A percentile compares a stretch with the other conserved stretches of the same genome.
Conservation (phyloP, 2,329 filamentous ascomycete genomes). For the Aaosphaeria pasadenensis region DNA sequence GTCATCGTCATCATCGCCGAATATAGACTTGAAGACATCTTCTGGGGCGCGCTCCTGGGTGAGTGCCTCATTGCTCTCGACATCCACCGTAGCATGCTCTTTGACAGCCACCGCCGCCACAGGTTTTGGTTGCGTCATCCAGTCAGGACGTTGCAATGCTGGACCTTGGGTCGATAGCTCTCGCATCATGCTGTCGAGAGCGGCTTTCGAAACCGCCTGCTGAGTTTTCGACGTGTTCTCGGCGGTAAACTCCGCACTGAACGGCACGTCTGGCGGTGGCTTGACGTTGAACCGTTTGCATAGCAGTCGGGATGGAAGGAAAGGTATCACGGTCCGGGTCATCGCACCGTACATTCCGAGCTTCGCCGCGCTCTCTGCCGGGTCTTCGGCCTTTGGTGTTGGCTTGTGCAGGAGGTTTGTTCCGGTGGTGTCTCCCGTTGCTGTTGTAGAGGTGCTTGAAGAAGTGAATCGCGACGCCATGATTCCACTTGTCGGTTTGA, state of each 20-base stretch:
- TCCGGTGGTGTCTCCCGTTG: constrained; percentile 21
- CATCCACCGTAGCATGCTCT: constrained; percentile 54
- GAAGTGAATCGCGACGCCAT: constrained; percentile 93
- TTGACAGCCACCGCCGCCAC: background rate
- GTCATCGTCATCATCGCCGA: constrained; percentile 81
- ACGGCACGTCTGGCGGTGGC: constrained; percentile 65
- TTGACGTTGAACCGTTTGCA: constrained; percentile 94
- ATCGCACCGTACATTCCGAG: constrained; percentile 90
- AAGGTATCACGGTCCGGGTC: constrained; percentile 70
- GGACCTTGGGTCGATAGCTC: constrained; percentile 24
- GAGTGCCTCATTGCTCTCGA: constrained; percentile 73
- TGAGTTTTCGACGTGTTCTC: constrained; percentile 21
- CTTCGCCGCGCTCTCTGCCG: constrained; percentile 80
- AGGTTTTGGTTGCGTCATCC: constrained; percentile 15
- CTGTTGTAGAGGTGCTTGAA: constrained; percentile 36
- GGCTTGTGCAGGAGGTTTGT: constrained; percentile 45
- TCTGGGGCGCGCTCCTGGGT: constrained; percentile 73
- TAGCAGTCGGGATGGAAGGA: constrained; percentile 78
- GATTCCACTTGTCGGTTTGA: constrained; percentile 84
- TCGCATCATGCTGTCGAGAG: constrained; percentile 43
- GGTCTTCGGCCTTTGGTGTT: constrained; percentile 63
- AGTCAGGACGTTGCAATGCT: constrained; percentile 23
- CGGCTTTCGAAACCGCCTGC: constrained; percentile 53
- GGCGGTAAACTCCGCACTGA: constrained; percentile 46
- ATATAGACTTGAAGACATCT: constrained; percentile 86